Evolutionary conservation across 192 early-diverging fungal species (phyloP), one percentile per base, ranked within the genome.

Genomic region (Lunasporangiospora selenospora): DNA sequence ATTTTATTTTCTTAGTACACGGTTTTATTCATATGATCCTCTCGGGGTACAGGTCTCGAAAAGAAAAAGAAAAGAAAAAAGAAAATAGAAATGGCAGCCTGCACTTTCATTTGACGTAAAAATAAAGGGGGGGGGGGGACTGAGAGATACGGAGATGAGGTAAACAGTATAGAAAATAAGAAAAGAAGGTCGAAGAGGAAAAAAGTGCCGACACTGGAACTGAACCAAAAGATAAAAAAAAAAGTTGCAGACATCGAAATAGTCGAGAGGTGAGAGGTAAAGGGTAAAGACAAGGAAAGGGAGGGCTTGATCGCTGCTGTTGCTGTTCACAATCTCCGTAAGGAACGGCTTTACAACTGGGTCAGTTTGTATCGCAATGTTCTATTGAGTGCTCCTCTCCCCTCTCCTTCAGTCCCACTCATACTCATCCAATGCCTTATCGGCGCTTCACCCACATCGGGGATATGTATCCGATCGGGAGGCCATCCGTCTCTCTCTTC

Each of bases 151-250:
- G 30, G 10, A 1, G 15, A 54, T 27, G 8, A 41, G 3, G 6
- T 19, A 1, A 16, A 33, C 8, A 10, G 21, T 24, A 15, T 36
- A 21, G 26, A 6, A 46, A 16, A 23, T 44, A 18, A 31, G 16
- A 61, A 50, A 61, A 50, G 29, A 12, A 62, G 15, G 38, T n/a
- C 6, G 26, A 46, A 21, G 32, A 61, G 41, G 33, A 41, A 32
- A 13, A 27, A n/a, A n/a, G 24, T 21, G n/a, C 0, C 15, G 18
- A 7, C 2, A 58, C 19, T 2, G 16, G 21, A 23, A 33, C 16
- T 40, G 29, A 50, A 38, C 16, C 9, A 61, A 41, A 48, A 49
- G 40, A 40, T 50, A 41, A 33, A 50, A 50, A 37, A 40, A 21
- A 37, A 45, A 39, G n/a, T 24, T 19, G 2, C 13, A 37, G 23